Evolutionary conservation across 306 rosid genomes (phyloP), one percentile per base, ranked within the genome.

Genomic region (Quercus suber): DNA sequence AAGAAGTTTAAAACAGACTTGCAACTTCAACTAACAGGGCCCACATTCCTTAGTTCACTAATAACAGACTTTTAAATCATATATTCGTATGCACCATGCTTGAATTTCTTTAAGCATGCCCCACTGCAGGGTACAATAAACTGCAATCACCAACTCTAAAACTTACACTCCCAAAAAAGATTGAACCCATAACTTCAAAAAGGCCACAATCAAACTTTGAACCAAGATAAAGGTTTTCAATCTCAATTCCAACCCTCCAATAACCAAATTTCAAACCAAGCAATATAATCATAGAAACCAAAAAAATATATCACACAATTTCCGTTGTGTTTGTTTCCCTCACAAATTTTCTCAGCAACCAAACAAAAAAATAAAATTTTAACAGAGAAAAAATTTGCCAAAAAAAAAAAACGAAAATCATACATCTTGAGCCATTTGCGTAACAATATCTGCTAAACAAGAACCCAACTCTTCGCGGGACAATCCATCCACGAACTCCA

Each of bases 341-440:
- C 59, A 52, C 55, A 35, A 55, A 28, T 17, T 58, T 58, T 58
- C 70, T 15, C 70, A 30, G 45, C 23, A 30, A 30, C 43, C 28
- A 73, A 56, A 68, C 79, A 31, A 45, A 49, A 64, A 35, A 23
- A 5, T 30, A 27, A 7, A 58, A 4, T 9, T 27, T 3, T 57
- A 28, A 71, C 57, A 25, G 11, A 7, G 45, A 41, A 41, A 41
- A 41, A 41, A 41, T 7, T 41, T 8, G 45, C 3, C 9, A 41
- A 41, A 41, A 37, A 6, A 33, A 33, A 73, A 30, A 74, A 49
- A 41, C 25, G 20, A 61, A 82, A 57, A 79, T 82, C 98, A 89
- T 83, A 95, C 99, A 82, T 95, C 99, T 84, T 92, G 99, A 56
- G 99, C 97, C 94, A 95, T 82, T 84, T 95, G 99, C 79, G 96